Evolutionary conservation across 495 filamentous ascomycete species (phyloP).

Genomic region (Podospora pseudopauciseta): DNA sequence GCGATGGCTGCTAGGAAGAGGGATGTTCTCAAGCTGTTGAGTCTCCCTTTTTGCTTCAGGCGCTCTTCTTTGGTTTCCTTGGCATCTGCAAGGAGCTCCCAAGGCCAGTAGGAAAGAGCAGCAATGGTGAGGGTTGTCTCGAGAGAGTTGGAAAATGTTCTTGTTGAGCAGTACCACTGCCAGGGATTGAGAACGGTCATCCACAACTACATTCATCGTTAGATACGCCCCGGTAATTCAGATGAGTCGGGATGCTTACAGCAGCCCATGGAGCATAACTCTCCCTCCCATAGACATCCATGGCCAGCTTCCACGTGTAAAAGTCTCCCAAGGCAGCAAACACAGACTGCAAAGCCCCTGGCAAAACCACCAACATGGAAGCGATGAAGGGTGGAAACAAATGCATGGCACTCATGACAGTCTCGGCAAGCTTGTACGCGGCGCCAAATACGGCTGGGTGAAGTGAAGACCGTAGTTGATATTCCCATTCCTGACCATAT

Average conservation of each 20-base stretch:
- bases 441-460: constrained; percentile 81
- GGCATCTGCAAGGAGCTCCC: constrained; percentile 51
- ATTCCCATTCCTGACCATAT: constrained; percentile 79
- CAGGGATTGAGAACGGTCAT: constrained; percentile 81
- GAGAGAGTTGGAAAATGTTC: constrained; percentile 89
- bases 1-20: constrained; percentile 76
- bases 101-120: constrained; percentile 84
- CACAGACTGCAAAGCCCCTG: constrained; percentile 70
- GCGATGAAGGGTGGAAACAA: constrained; percentile 49
- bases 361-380: constrained; percentile 64
- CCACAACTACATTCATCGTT: constrained; percentile 36
- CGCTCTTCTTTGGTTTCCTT: constrained; percentile 26
- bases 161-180: constrained; percentile 94
- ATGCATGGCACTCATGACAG: constrained; percentile 49
- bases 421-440: constrained; percentile 62
- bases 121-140: constrained; percentile 82
- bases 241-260: constrained; percentile 36
- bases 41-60: constrained; percentile 24
- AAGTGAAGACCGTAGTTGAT: constrained; percentile 86
- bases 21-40: constrained; percentile 59
- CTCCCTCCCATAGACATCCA: constrained; percentile 63
- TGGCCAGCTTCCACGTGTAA: constrained; percentile 82
- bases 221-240: not conserved
- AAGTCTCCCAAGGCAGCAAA: constrained; percentile 79
- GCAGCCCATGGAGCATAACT: constrained; percentile 64